Evolutionary conservation across 1,139 yeast genomes (phyloP), one percentile per base, ranked within the genome.

Genomic region (Suhomyces yuchorum): DNA sequence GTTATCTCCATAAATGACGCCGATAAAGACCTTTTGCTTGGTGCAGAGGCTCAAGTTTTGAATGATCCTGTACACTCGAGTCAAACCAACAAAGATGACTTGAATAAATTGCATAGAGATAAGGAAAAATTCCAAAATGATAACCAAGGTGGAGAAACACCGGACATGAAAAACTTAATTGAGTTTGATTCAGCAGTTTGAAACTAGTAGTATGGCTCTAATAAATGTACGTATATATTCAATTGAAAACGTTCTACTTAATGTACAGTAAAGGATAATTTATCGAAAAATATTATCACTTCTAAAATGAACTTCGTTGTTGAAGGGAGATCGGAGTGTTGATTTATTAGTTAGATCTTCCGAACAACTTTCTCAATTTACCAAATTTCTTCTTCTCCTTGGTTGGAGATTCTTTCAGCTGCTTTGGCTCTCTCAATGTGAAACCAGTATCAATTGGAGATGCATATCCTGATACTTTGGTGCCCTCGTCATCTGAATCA

Each of bases 361-460:
- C 87, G 62, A 85, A 85, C 40, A 85, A 61, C 59, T 81, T 84
- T 59, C 82, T 81, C 48, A 85, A 69, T 59, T 81, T 82, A 54
- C 82, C 75, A 18, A 77, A 67, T 53, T 70, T 73, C 55, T 70
- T 71, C 67, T 81, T 81, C 56, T 79, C 80, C 47, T 68, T 68
- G 15, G 20, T 15, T 5, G 43, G 41, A 30, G 40, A 35, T 9
- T 51, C 46, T 50, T 57, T 37, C 3, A 11, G n/a, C 12, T 26
- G 56, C 49, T 42, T 51, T 51, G 55, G 51, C 52, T 47, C 44
- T 55, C 58, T 28, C 54, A 53, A 48, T 5, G 53, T 48, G 11
- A 51, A 47, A 7, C 37, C 44, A 11, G 41, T 52, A 6, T 51
- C 43, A 12, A 51, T 46, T 14, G 52, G 42, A 8, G 19, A 35